These are phyloP conservation scores for Psilocybe cyanescens DNA, from an alignment of 768 basidiomycete species.

Conservation along the genomic window DNA sequence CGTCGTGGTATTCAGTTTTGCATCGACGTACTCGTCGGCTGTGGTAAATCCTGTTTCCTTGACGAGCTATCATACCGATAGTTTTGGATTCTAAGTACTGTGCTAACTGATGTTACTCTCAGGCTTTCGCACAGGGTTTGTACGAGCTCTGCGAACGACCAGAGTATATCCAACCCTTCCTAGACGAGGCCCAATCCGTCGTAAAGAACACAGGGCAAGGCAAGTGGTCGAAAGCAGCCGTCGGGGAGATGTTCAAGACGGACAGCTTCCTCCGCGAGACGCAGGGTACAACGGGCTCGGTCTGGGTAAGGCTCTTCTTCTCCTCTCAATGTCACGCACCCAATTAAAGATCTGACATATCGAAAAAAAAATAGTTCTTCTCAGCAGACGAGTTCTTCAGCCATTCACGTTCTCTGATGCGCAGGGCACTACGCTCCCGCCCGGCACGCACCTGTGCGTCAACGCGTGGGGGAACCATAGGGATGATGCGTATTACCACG, in stretches of 20 bases:
- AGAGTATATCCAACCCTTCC: not conserved
- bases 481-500: conserved; percentile 25
- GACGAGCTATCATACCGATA: not conserved
- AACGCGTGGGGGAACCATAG: conserved; percentile 16
- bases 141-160: conserved; percentile 37
- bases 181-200: too few relatives aligned
- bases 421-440: conserved; percentile 26
- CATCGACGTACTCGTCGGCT: too few relatives aligned
- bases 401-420: conserved; percentile 40
- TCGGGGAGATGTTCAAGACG: too few relatives aligned
- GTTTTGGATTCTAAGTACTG: not conserved
- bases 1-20: not conserved
- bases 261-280: too few relatives aligned
- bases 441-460: conserved; percentile 27
- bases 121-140: conserved; percentile 41
- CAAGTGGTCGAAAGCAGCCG: too few relatives aligned
- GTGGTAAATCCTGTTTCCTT: not conserved
- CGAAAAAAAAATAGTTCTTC: conserved; percentile 22
- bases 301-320: too few relatives aligned
- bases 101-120: not conserved
- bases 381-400: conserved; percentile 31
- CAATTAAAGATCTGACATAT: conserved; percentile 11
- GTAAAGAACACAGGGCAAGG: too few relatives aligned
- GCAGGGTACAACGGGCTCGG: too few relatives aligned
- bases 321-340: too few relatives aligned